A percentile compares a stretch with the other conserved stretches of the same genome.
phyloP scores from a whole-genome alignment of 768 basidiomycete genomes.

The Lactarius hengduanensis region DNA sequence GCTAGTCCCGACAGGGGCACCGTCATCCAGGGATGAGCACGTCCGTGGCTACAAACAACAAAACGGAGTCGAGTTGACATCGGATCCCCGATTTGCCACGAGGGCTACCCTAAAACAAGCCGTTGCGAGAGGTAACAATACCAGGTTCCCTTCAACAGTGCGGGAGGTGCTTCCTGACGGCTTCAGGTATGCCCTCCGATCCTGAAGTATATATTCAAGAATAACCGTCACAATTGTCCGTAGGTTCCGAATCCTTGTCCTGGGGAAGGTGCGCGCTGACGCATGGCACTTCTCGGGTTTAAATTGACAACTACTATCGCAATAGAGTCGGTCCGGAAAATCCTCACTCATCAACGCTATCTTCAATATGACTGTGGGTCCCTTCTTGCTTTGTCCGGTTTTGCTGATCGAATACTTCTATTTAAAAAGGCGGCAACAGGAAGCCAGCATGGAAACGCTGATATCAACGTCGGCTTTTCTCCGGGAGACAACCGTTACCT shows the following conservation, averaged over 20 bases:
- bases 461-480: background rate
- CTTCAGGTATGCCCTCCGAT: constrained; percentile 7
- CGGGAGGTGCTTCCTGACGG: constrained; percentile 1
- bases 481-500: constrained; percentile 4
- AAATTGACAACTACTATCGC: background rate
- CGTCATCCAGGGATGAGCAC: background rate
- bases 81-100: background rate
- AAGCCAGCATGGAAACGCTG: background rate
- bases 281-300: too few relatives aligned
- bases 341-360: constrained; percentile 10
- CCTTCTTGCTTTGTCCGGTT: background rate
- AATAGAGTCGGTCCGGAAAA: constrained; percentile 15
- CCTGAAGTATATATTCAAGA: background rate
- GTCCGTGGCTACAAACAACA: background rate
- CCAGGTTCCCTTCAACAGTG: background rate
- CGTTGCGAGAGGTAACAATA: too few relatives aligned
- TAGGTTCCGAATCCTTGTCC: constrained; percentile 20
- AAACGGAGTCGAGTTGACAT: background rate
- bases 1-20: background rate
- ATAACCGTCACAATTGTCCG: background rate
- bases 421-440: background rate
- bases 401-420: background rate
- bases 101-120: too few relatives aligned
- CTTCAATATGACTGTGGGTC: constrained; percentile 14
- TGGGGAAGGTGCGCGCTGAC: constrained; percentile 10